phyloP scores from a whole-genome alignment of 2,329 filamentous ascomycete genomes.

The Fusarium compactum region DNA sequence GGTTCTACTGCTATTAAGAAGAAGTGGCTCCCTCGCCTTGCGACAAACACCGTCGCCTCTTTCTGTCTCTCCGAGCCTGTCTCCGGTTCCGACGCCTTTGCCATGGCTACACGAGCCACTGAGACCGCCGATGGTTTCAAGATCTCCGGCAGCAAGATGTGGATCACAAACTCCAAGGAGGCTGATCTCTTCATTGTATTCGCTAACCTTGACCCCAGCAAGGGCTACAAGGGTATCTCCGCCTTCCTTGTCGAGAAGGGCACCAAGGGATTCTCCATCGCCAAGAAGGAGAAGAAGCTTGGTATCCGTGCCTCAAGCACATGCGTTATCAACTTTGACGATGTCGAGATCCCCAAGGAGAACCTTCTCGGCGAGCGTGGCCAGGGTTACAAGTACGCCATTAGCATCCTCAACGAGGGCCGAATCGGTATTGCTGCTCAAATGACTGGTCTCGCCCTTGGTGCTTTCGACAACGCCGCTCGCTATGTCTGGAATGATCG shows the following conservation, averaged over 20 bases:
- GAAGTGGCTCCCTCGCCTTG: constrained; percentile 89
- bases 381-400: constrained; percentile 98
- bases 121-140: constrained; percentile 86
- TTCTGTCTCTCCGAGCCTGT: constrained; percentile 95
- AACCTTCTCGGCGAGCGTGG: constrained; percentile 91
- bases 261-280: constrained; percentile 89
- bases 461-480: constrained; percentile 94
- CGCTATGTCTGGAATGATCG: constrained; percentile 97
- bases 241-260: constrained; percentile 95
- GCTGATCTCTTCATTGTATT: constrained; percentile 97
- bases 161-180: constrained; percentile 98
- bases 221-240: constrained; percentile 96
- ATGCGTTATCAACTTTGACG: constrained; percentile 97
- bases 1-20: constrained; percentile 82
- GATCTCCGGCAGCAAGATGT: constrained; percentile 97
- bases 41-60: constrained; percentile 89
- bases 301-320: constrained; percentile 96
- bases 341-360: constrained; percentile 88
- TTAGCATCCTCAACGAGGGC: constrained; percentile 92
- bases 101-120: constrained; percentile 88
- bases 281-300: constrained; percentile 99
- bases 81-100: constrained; percentile 95
- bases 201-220: constrained; percentile 90
- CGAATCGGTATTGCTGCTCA: constrained; percentile 98
- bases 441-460: constrained; percentile 96